phyloP scores from a whole-genome alignment of 306 rosid genomes.

The Rubus parviflorus region DNA sequence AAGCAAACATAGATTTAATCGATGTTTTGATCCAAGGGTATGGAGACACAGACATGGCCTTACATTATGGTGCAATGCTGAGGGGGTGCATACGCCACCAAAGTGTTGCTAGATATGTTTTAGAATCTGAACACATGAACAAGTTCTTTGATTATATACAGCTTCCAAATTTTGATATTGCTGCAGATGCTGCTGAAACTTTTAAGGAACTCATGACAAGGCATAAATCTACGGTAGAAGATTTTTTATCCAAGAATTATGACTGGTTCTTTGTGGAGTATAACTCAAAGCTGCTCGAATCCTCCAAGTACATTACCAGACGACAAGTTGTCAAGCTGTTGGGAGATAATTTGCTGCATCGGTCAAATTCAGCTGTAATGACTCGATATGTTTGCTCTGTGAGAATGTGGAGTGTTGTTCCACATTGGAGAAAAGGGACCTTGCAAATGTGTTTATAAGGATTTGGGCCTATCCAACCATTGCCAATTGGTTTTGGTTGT shows the following conservation, averaged over 20 bases:
- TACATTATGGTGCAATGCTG: constrained; percentile 96
- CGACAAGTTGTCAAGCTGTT: constrained; percentile 97
- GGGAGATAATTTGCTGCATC: constrained; percentile 91
- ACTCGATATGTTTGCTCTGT: constrained; percentile 92
- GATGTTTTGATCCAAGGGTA: constrained; percentile 84
- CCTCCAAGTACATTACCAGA: constrained; percentile 91
- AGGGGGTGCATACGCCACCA: constrained; percentile 99
- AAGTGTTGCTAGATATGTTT: constrained; percentile 95
- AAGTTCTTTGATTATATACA: constrained; percentile 91
- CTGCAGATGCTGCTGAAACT: constrained; percentile 99
- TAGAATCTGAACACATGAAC: constrained; percentile 84
- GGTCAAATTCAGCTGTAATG: constrained; percentile 94
- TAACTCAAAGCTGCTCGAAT: constrained; percentile 88
- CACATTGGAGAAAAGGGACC: no score
- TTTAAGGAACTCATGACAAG: constrained; percentile 98
- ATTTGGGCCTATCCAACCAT: no score
- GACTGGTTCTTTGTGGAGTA: constrained; percentile 97
- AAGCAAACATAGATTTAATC: constrained; percentile 78
- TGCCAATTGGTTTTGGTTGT: no score
- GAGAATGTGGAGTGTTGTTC: no score
- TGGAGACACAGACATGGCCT: constrained; percentile 88
- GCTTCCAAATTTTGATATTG: constrained; percentile 94
- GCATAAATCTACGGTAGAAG: constrained; percentile 97
- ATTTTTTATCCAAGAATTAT: constrained; percentile 86
- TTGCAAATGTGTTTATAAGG: no score